Base-by-base conservation (phyloP, 495 filamentous ascomycete genomes). In the Aspergillus indologenus region DNA sequence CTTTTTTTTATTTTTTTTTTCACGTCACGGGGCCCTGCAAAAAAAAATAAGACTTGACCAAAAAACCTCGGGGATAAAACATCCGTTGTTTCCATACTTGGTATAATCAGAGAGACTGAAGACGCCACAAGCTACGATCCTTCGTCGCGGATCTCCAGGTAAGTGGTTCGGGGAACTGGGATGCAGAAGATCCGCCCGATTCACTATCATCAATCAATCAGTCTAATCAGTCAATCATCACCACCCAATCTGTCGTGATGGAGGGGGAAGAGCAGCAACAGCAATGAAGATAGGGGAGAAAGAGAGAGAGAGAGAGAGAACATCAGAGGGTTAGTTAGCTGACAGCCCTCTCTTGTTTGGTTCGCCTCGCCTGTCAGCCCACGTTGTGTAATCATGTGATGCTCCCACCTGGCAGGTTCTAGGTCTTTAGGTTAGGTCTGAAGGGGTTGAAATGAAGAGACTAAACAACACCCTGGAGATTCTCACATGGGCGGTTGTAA, bases 301-400 rank as follows among this genome's bases (percentile, higher is more conserved):
- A 3, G 26, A 29, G 4, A 29, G 26, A 29, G 9, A 3, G 26
- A 29, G 9, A 29, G 26, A 3, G 26, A 29, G 26, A 29, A 29
- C 9, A 29, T 29, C 26, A 29, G 9, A 29, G 26, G 26, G 26
- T 29, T 29, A 29, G 26, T n/a, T n/a, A n/a, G n/a, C n/a, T n/a
- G n/a, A n/a, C n/a, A n/a, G n/a, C 50, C 44, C 45, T 53, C 20
- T 19, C 23, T 44, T 22, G 34, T 45, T 24, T n/a, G n/a, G n/a
- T n/a, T n/a, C n/a, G n/a, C n/a, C n/a, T n/a, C 22, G 40, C 21
- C 31, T 49, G 57, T 62, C 58, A 63, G 64, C 61, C 48, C 48
- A 63, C 57, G 61, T 59, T 63, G 56, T 53, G 26, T 53, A 65
- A 61, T 65, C 62, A 63, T 60, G 63, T 63, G 62, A 61, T 63